These are phyloP conservation scores for Ceratobasidium theobromae DNA, from an alignment of 1,284 basidiomycete species.

Conservation along the genomic window DNA sequence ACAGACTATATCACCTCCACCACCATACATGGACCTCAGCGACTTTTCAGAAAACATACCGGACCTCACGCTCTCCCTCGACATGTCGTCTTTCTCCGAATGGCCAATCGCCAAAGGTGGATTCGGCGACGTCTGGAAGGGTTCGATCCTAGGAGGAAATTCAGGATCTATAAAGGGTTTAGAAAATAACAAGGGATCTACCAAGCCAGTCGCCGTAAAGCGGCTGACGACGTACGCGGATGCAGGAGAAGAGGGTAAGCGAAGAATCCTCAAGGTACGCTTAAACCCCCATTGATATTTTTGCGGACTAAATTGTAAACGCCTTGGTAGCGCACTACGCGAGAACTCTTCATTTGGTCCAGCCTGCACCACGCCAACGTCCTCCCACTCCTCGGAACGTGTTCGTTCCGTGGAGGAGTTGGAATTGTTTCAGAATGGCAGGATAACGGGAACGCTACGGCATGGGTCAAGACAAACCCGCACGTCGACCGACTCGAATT, in stretches of 20 bases:
- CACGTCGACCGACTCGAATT: not conserved
- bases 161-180: too few species aligned
- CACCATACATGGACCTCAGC: too few species aligned
- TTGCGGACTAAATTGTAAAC: not conserved
- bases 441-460: slow-evolving; percentile 1
- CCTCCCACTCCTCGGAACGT: slow-evolving; percentile 6
- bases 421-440: slow-evolving; percentile 20
- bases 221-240: slow-evolving; percentile 10
- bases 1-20: too few species aligned
- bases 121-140: slow-evolving; percentile 26
- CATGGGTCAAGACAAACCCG: slow-evolving; percentile 2
- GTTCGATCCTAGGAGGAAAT: not conserved
- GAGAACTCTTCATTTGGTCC: slow-evolving; percentile 15
- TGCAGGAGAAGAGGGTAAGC: not conserved
- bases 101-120: slow-evolving; percentile 13
- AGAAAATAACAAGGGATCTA: not conserved
- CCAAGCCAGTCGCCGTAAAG: not conserved
- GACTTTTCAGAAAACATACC: not conserved
- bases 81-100: not conserved
- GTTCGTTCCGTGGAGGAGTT: slow-evolving; percentile 14
- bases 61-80: slow-evolving; percentile 4
- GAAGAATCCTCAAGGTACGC: slow-evolving; percentile 3
- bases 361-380: not conserved
- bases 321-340: not conserved
- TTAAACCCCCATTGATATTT: not conserved